Evolutionary conservation across 768 basidiomycete species (phyloP).

Genomic region (Tremella yokohamensis): DNA sequence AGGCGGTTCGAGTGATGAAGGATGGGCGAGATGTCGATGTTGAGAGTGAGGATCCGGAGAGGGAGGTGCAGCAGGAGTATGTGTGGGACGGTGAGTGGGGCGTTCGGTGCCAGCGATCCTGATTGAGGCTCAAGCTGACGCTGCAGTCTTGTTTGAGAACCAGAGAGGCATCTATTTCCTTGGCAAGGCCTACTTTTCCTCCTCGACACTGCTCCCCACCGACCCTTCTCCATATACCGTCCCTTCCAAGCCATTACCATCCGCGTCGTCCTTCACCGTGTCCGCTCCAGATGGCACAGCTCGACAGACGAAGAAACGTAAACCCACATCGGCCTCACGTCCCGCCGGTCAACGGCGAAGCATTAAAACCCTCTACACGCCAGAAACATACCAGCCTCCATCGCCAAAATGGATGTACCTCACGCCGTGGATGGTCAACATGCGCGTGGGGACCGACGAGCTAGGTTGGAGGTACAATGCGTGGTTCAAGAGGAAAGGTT

Average conservation of each 20-base stretch:
- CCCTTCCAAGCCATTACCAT: constrained; percentile 26
- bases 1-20: constrained; percentile 15
- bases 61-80: constrained; percentile 23
- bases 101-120: background rate
- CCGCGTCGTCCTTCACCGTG: constrained; percentile 28
- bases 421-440: constrained; percentile 47
- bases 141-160: constrained; percentile 44
- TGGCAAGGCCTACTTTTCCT: constrained; percentile 44
- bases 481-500: constrained; percentile 39
- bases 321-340: constrained; percentile 9
- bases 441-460: constrained; percentile 43
- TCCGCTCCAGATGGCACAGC: constrained; percentile 4
- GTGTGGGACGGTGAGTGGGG: constrained; percentile 43
- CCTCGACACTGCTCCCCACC: constrained; percentile 30
- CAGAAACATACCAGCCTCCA: constrained; percentile 37
- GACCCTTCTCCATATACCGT: constrained; percentile 43
- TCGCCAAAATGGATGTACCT: constrained; percentile 41
- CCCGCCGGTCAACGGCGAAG: constrained; percentile 2
- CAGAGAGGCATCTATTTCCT: constrained; percentile 41
- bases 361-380: constrained; percentile 41
- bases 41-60: constrained; percentile 14
- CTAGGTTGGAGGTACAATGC: constrained; percentile 46
- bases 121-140: background rate
- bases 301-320: background rate
- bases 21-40: constrained; percentile 10